A percentile compares a stretch with the other conserved stretches of the same genome.
phyloP scores from a whole-genome alignment of 1,139 yeast species.

The Geotrichum aggregatum region DNA sequence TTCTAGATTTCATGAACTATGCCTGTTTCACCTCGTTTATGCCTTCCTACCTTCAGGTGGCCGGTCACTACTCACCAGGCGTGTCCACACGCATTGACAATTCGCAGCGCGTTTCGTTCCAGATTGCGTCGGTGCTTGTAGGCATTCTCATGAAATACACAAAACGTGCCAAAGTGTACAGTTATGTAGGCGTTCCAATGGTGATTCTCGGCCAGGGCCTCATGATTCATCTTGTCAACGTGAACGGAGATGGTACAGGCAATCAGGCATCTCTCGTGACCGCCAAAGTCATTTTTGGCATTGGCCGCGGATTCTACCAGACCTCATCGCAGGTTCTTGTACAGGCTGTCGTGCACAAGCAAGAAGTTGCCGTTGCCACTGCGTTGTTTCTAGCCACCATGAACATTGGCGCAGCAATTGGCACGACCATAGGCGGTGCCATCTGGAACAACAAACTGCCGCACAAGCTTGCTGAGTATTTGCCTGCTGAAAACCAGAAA shows the following conservation, averaged over 20 bases:
- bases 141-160: constrained; percentile 20
- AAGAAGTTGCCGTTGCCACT: constrained; percentile 28
- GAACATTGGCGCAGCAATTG: constrained; percentile 36
- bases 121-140: constrained; percentile 20
- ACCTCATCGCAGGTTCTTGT: constrained; percentile 27
- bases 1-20: constrained; percentile 18
- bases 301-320: constrained; percentile 28
- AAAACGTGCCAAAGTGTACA: constrained; percentile 16
- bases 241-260: background rate
- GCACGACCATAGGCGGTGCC: constrained; percentile 35
- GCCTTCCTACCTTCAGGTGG: constrained; percentile 22
- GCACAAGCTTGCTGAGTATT: constrained; percentile 22
- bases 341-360: constrained; percentile 25
- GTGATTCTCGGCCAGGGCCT: constrained; percentile 21
- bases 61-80: constrained; percentile 18
- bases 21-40: constrained; percentile 17
- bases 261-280: constrained; percentile 22
- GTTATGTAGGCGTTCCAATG: constrained; percentile 20
- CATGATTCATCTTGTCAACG: constrained; percentile 19
- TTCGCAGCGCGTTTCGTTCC: constrained; percentile 20
- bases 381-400: constrained; percentile 28
- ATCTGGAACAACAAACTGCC: constrained; percentile 34
- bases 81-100: constrained; percentile 20
- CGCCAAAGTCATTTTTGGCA: constrained; percentile 26
- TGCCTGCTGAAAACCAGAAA: constrained; percentile 22